Base-by-base conservation (phyloP, 208 protist species). In the Naegleria lovaniensis region DNA sequence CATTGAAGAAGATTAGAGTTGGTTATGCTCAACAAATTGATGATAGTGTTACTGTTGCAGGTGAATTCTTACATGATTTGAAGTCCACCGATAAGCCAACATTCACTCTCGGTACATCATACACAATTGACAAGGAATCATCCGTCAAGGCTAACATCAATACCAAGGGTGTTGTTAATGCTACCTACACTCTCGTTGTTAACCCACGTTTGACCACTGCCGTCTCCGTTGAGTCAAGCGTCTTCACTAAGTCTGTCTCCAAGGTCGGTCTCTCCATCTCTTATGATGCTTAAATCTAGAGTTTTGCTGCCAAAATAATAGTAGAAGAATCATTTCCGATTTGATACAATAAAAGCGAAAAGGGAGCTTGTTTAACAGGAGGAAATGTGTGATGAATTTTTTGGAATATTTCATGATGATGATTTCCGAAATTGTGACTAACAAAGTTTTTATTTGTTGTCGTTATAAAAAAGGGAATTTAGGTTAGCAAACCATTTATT, bases 11-110 rank as follows among this genome's bases (percentile, higher is more conserved):
- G 9, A 16, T 85, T 25, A 85, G 38, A 43, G 38, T 85, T 85
- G 79, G 79, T 85, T 85, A 43, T 85, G 79, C 79, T 85, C 79
- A 85, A 85, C 5, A 85, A 25, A 85, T 85, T 85, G 79, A 85
- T 25, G 79, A 85, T 29, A 85, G 38, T 16, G n/a, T 85, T 15
- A 13, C 79, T 2, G 79, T 85, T 43, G 79, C 79, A 43, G n/a
- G n/a, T 39, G 79, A 85, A 43, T 39, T 85, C 36, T 22, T 13
- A 16, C 79, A 85, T 16, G 38, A 39, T 22, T 43, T 85, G 7
- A 43, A 39, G 13, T 16, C 15, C 19, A 25, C 7, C n/a, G 9
- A 85, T 0, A 6, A 11, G 7, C 79, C 79, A 85, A 43, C 36
- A 25, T 85, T 85, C 79, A 85, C 79, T 85, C 36, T 85, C 2